phyloP scores from a whole-genome alignment of 2,329 filamentous ascomycete genomes.

The Epichloe glyceriae region DNA sequence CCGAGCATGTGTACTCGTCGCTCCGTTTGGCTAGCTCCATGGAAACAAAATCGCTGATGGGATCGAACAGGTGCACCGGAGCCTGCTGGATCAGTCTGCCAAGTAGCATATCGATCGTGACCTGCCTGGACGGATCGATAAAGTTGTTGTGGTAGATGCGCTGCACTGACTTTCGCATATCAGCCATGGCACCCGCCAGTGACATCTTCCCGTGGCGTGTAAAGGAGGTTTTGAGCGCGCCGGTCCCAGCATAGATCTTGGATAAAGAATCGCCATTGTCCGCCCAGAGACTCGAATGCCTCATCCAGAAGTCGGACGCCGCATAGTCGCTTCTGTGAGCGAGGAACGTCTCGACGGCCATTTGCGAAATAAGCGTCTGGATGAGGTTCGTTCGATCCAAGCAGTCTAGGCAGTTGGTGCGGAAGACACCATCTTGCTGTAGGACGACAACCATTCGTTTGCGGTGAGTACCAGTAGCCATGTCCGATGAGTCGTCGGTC shows the following conservation, averaged over 20 bases:
- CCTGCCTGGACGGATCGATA: conserved; percentile 80
- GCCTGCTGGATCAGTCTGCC: conserved; percentile 73
- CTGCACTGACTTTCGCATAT: conserved; percentile 87
- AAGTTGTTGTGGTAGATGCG: conserved; percentile 97
- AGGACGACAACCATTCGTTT: conserved; percentile 53
- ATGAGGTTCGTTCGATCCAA: conserved; percentile 92
- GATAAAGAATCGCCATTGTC: conserved; percentile 93
- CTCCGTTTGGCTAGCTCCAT: conserved; percentile 56
- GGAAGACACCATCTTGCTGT: conserved; percentile 89
- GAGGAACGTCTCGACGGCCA: conserved; percentile 80
- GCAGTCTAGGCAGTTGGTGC: conserved; percentile 93
- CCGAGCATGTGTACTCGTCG: conserved; percentile 61
- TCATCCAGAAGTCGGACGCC: conserved; percentile 74
- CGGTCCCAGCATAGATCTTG: conserved; percentile 92
- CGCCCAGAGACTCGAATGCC: conserved; percentile 89
- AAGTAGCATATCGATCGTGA: conserved; percentile 86
- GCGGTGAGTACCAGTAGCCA: conserved; percentile 22
- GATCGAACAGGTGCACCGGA: conserved; percentile 80
- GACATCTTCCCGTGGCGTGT: conserved; percentile 95
- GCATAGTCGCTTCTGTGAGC: conserved; percentile 56
- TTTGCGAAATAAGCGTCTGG: conserved; percentile 87
- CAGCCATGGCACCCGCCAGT: conserved; percentile 81
- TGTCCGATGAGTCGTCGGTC: conserved; percentile 38
- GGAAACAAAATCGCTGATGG: conserved; percentile 82
- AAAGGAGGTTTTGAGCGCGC: conserved; percentile 88